Conservation (phyloP, 768 basidiomycete species). For the Xerocomellus chrysenteron region DNA sequence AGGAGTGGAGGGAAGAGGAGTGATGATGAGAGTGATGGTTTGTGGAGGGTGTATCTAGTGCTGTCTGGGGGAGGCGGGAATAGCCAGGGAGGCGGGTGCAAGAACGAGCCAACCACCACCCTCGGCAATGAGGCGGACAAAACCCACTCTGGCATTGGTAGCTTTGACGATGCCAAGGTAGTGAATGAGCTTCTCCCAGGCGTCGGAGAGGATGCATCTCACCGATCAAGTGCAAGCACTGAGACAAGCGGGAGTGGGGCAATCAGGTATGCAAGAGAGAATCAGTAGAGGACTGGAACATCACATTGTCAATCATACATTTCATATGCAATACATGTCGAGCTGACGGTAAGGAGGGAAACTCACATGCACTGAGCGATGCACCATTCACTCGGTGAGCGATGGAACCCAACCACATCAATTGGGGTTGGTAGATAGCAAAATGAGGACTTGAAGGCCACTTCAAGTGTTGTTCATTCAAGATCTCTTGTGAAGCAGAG, state of each 20-base stretch:
- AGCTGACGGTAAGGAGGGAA: not conserved
- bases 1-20: slow-evolving; percentile 22
- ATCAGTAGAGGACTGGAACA: slow-evolving; percentile 76
- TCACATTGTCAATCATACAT: not conserved
- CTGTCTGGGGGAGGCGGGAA: no score
- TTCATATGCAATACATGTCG: not conserved
- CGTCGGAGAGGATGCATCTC: no score
- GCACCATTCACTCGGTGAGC: slow-evolving; percentile 82
- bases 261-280: slow-evolving; percentile 81
- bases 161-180: no score
- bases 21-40: slow-evolving; percentile 9
- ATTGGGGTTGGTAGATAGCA: slow-evolving; percentile 94
- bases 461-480: slow-evolving; percentile 83
- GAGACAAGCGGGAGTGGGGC: slow-evolving; percentile 44
- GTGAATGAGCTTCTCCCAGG: no score
- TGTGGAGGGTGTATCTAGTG: no score
- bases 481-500: slow-evolving; percentile 55
- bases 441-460: slow-evolving; percentile 95
- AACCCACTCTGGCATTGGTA: no score
- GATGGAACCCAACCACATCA: slow-evolving; percentile 88
- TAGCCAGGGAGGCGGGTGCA: no score
- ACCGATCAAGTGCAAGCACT: no score
- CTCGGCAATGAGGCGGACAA: no score
- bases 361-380: slow-evolving; percentile 58
- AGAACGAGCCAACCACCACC: no score